Evolutionary conservation across 768 basidiomycete genomes (phyloP).

Genomic region (Tulasnella calospora): DNA sequence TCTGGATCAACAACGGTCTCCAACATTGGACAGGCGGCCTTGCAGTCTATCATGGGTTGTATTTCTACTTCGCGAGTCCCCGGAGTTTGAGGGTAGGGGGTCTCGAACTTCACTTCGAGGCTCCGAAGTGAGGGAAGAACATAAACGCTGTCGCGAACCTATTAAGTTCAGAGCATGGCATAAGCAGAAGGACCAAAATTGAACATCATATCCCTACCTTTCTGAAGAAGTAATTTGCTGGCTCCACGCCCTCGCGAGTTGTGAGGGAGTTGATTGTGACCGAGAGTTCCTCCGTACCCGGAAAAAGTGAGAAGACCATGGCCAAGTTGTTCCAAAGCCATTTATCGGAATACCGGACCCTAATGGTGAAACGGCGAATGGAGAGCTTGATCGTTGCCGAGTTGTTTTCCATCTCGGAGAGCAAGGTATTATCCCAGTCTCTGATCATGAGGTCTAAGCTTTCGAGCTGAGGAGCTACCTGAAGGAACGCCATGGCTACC

Average conservation of each 20-base stretch:
- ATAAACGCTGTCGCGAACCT: neutral
- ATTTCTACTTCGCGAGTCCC: neutral
- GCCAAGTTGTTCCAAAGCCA: neutral
- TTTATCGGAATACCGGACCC: neutral
- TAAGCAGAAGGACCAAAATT: neutral
- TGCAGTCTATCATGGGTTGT: neutral
- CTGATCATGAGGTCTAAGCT: neutral
- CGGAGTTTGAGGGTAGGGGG: neutral
- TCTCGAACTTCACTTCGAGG: neutral
- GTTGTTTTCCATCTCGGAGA: neutral
- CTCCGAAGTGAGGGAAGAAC: neutral
- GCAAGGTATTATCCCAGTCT: neutral
- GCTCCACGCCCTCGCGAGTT: neutral
- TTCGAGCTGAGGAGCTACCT: neutral
- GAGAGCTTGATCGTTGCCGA: neutral
- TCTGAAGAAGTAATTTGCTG: neutral
- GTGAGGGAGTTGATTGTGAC: neutral
- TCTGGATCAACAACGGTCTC: neutral
- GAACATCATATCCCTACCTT: neutral
- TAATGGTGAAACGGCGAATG: neutral
- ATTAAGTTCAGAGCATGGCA: neutral
- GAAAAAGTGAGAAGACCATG: neutral
- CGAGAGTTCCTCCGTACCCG: neutral
- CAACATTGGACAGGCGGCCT: neutral
- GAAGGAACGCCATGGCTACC: neutral